Conservation (phyloP, 805 yeast species). For the Teunomyces panamensis region DNA sequence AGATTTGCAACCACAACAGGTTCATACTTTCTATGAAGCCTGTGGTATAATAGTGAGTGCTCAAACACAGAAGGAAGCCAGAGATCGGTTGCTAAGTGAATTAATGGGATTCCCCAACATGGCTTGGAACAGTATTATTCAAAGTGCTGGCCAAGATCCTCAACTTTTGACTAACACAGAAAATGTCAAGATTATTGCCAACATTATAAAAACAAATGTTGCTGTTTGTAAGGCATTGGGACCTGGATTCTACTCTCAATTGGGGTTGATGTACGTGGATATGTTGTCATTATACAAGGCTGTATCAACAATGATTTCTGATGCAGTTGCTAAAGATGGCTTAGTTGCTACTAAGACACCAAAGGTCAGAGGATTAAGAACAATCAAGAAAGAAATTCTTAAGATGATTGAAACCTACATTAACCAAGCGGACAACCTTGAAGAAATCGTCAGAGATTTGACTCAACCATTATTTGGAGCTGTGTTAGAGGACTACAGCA, state of each 20-base stretch:
- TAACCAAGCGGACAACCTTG: slow-evolving; percentile 79
- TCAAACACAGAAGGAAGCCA: slow-evolving; percentile 64
- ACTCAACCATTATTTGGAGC: slow-evolving; percentile 81
- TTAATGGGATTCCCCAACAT: slow-evolving; percentile 89
- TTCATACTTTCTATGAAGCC: slow-evolving; percentile 96
- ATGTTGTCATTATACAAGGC: slow-evolving; percentile 88
- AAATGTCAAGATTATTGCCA: slow-evolving; percentile 88
- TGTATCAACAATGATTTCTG: slow-evolving; percentile 81
- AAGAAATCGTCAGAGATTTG: slow-evolving; percentile 78
- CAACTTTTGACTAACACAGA: slow-evolving; percentile 72
- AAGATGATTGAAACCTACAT: slow-evolving; percentile 86
- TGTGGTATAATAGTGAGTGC: slow-evolving; percentile 93
- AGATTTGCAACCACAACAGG: slow-evolving; percentile 95
- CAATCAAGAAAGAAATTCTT: slow-evolving; percentile 91
- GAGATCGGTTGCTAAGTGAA: slow-evolving; percentile 70
- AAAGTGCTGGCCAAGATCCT: slow-evolving; percentile 82
- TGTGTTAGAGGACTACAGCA: slow-evolving; percentile 82
- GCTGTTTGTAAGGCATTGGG: slow-evolving; percentile 95
- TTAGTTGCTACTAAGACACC: slow-evolving; percentile 92
- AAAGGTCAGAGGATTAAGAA: slow-evolving; percentile 90
- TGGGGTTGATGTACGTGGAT: slow-evolving; percentile 81
- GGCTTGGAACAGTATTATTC: slow-evolving; percentile 91
- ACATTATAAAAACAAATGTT: slow-evolving; percentile 91
- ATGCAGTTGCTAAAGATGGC: slow-evolving; percentile 76
- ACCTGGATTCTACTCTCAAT: slow-evolving; percentile 83